Percentiles rank a stretch among this genome's conserved stretches.
These are phyloP conservation scores for Trypanosoma theileri DNA, from an alignment of 208 protist genomes.

Conservation along the genomic window DNA sequence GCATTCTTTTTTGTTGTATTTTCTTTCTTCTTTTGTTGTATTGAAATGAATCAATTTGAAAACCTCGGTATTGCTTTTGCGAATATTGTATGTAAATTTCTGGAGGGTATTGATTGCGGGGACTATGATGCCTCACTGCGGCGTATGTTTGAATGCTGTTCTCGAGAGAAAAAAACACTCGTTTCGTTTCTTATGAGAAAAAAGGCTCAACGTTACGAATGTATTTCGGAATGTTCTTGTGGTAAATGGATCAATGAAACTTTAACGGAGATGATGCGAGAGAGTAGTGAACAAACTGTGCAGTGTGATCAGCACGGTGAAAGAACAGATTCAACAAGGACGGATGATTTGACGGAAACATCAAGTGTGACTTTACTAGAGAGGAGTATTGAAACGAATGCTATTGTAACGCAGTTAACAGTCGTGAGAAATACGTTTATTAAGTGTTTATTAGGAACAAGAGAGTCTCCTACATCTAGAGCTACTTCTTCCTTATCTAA, in stretches of 20 bases:
- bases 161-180: constrained; percentile 15
- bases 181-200: constrained; percentile 30
- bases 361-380: background rate
- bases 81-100: constrained; percentile 34
- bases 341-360: background rate
- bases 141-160: constrained; percentile 12
- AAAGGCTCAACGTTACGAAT: background rate
- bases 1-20: background rate
- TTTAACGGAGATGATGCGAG: background rate
- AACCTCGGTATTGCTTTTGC: constrained; percentile 32
- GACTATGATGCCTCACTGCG: constrained; percentile 12
- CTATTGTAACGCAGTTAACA: constrained; percentile 24
- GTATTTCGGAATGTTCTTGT: background rate
- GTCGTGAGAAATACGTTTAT: constrained; percentile 29
- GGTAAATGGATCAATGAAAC: background rate
- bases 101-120: constrained; percentile 8
- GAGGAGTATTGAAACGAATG: constrained; percentile 11
- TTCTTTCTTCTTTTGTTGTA: background rate
- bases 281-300: background rate
- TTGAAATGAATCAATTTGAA: constrained; percentile 17
- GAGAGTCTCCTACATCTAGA: too few relatives aligned
- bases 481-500: background rate
- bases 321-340: background rate
- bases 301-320: background rate
- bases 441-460: constrained; percentile 1